Base-by-base conservation (phyloP, 129 eudicot genomes). In the Arctium minus region DNA sequence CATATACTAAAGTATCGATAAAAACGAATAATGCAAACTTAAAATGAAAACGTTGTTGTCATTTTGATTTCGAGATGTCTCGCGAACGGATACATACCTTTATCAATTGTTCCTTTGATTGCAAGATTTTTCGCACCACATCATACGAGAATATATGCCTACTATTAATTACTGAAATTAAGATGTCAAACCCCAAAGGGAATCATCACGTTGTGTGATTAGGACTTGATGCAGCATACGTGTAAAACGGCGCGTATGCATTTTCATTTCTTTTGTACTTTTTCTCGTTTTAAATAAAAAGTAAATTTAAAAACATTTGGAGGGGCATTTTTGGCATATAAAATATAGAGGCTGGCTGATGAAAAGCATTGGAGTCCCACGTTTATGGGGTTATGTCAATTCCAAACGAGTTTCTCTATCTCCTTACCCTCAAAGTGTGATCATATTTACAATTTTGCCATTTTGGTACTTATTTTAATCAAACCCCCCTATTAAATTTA, bases 181-280 rank as follows among this genome's bases (percentile, higher is more conserved):
- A n/a, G 1, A 60, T 17, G 68, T 60, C 68, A 60, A 60, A 60
- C 30, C 29, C 68, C 68, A 60, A 46, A 17, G 68, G 68, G 29
- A 17, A 60, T 18, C 29, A 60, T 60, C 68, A 60, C 68, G 68
- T 0, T 60, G 68, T 17, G 68, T 60, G 29, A 60, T 56, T 4
- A 56, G 6, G 67, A 56, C 67, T 15, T 56, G 67, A 64, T 27
- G 32, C 74, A 65, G 32, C 74, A 65, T 78, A 64, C 81, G 81
- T 78, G 81, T 78, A 78, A 64, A 78, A 78, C 81, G 81, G 81
- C 81, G 81, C 74, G 81, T 78, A 36, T 38, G 11, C 62, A 67
- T 64, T 78, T 64, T 78, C 18, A 37, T 38, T 37, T 78, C 17
- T 60, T 60, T 60, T 17, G 68, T 60, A 60, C 29, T 31, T 31